Base-by-base conservation (phyloP, 371 early-diverging fungal species). In the Saksenaea vasiformis region DNA sequence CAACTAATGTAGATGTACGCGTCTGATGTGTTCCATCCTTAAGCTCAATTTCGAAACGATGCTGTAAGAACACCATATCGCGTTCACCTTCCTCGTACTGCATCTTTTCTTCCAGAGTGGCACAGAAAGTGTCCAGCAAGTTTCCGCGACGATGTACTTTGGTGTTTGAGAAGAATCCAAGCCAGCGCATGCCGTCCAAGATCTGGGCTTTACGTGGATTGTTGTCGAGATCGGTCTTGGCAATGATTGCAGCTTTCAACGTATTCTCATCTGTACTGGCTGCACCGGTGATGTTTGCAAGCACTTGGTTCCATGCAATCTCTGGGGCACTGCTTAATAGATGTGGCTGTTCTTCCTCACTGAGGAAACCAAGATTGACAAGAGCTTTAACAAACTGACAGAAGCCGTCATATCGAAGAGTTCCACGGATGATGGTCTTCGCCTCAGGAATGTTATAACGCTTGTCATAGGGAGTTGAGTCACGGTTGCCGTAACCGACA, bases 61-160 rank as follows among this genome's bases (percentile, higher is more conserved):
- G 99, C 84, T 98, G 98, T 81, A 99, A 88, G 67, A 93, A 87
- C 53, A 98, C 95, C 91, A 98, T 90, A 80, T 99, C 99, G 53
- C 98, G 90, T 79, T 99, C 99, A 53, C 88, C 90, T 65, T 88
- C 84, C 43, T 76, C 90, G 69, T 98, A 99, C 72, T 92, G 88
- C 86, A 98, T 91, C 82, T 93, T 93, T 41, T 90, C 85, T 80
- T 98, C 95, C 56, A 99, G 85, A n/a, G 93, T 91, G 7, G 94
- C 94, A 79, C 98, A 98, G 69, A 98, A 88, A 11, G 94, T 93
- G 74, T 99, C 99, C 34, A 99, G 84, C 62, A 90, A 84, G 71
- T 90, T 94, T 56, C 92, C 93, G 60, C 91, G 89, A 67, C 85
- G 88, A 58, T 71, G 67, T 10, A 87, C 91, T 36, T 69, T 71